phyloP scores from a whole-genome alignment of 345 rosid species.

The Acer saccharum region DNA sequence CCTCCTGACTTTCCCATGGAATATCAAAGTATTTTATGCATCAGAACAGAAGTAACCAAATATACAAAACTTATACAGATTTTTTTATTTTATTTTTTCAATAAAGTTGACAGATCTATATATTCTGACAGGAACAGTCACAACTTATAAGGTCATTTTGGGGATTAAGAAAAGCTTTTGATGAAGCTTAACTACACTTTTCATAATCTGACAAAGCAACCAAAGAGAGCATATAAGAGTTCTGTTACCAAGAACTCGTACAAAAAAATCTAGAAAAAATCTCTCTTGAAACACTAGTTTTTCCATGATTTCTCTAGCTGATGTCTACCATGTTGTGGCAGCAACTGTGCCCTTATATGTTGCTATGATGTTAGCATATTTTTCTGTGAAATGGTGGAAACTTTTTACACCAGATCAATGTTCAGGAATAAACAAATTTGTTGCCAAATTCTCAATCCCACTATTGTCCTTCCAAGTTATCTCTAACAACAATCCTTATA shows the following conservation, averaged over 20 bases:
- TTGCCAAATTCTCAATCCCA: constrained; percentile 83
- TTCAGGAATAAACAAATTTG: constrained; percentile 87
- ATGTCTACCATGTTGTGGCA: constrained; percentile 75
- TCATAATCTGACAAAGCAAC: constrained; percentile 31
- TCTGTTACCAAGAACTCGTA: constrained; percentile 16
- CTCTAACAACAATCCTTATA: constrained; percentile 67
- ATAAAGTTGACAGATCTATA: not conserved
- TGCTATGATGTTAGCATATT: constrained; percentile 70
- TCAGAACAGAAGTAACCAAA: not conserved
- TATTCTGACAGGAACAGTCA: not conserved
- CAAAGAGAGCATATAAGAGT: constrained; percentile 20
- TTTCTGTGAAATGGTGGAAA: constrained; percentile 65
- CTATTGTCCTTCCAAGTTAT: constrained; percentile 77
- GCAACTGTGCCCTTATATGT: constrained; percentile 83
- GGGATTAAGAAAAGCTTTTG: constrained; percentile 26
- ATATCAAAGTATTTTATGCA: not conserved
- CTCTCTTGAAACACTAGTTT: constrained; percentile 11
- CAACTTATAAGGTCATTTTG: constrained; percentile 31
- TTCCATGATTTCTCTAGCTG: constrained; percentile 58
- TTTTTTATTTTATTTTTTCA: too few relatives aligned
- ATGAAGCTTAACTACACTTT: constrained; percentile 36
- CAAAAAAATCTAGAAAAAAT: not conserved
- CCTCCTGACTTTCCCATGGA: constrained; percentile 22
- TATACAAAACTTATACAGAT: not conserved
- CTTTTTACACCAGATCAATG: constrained; percentile 85